These are phyloP conservation scores for Salix dunnii DNA, from an alignment of 345 rosid species.

Conservation along the genomic window DNA sequence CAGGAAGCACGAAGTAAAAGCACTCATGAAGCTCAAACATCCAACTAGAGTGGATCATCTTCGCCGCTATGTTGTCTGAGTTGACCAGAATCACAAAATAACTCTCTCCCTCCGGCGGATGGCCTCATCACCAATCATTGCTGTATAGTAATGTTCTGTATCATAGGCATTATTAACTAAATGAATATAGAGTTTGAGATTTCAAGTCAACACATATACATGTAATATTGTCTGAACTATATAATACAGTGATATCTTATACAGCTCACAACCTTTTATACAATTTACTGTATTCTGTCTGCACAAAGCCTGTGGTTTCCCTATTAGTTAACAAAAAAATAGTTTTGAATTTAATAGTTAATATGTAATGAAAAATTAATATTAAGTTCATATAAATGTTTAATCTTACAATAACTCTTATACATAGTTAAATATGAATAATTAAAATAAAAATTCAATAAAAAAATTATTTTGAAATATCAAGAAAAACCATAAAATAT, in stretches of 20 bases:
- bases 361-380: no score
- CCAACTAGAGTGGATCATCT: constrained; percentile 85
- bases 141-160: constrained; percentile 23
- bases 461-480: no score
- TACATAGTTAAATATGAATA: no score
- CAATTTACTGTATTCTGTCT: not conserved
- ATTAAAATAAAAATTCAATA: no score
- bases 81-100: constrained; percentile 1
- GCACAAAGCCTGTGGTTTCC: not conserved
- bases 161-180: constrained; percentile 23
- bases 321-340: no score
- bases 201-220: constrained; percentile 5
- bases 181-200: constrained; percentile 10
- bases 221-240: not conserved
- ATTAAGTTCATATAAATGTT: no score
- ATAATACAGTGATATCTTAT: not conserved
- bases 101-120: not conserved
- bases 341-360: no score
- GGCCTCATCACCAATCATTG: not conserved
- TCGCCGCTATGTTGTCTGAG: constrained; percentile 61
- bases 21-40: constrained; percentile 94
- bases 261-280: not conserved
- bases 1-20: constrained; percentile 91
- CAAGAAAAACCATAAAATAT: no score
- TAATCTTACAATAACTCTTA: no score